Percentiles rank a stretch among this genome's conserved stretches.
phyloP scores from a whole-genome alignment of 768 basidiomycete genomes.

The Tricholoma furcatifolium region DNA sequence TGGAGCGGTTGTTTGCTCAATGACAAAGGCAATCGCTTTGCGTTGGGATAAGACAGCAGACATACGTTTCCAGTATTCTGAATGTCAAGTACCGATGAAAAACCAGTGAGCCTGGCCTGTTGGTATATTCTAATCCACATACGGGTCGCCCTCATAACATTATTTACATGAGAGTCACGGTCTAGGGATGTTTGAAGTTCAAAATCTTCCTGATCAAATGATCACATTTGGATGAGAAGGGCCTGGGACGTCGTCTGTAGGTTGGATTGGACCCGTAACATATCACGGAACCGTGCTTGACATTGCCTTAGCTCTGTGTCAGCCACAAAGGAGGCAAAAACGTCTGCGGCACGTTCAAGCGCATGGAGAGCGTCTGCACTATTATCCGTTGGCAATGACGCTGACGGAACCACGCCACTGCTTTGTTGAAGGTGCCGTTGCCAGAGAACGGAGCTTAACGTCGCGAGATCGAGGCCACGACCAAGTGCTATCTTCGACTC shows the following conservation, averaged over 20 bases:
- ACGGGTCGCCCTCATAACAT: no score
- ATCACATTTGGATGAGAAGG: neutral
- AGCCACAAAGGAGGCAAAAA: slow-evolving; percentile 1
- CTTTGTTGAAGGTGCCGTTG: slow-evolving; percentile 9
- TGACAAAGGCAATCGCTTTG: no score
- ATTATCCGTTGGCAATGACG: neutral
- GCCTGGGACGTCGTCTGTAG: neutral
- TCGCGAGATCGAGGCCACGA: slow-evolving; percentile 18
- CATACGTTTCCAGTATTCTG: no score
- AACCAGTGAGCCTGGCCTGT: no score
- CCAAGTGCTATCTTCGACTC: slow-evolving; percentile 10
- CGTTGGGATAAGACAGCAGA: no score
- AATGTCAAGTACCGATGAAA: no score
- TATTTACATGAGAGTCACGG: no score
- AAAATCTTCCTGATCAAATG: neutral
- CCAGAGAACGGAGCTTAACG: slow-evolving; percentile 21
- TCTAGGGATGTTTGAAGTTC: no score
- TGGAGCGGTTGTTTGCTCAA: no score
- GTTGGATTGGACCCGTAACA: neutral
- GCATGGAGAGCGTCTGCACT: neutral
- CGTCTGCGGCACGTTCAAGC: neutral
- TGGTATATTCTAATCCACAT: no score
- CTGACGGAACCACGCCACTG: neutral
- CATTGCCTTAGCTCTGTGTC: neutral
- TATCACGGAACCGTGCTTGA: neutral